These are phyloP conservation scores for Globisporangium radiosum DNA, from an alignment of 352 stramenopile species.

Conservation along the genomic window DNA sequence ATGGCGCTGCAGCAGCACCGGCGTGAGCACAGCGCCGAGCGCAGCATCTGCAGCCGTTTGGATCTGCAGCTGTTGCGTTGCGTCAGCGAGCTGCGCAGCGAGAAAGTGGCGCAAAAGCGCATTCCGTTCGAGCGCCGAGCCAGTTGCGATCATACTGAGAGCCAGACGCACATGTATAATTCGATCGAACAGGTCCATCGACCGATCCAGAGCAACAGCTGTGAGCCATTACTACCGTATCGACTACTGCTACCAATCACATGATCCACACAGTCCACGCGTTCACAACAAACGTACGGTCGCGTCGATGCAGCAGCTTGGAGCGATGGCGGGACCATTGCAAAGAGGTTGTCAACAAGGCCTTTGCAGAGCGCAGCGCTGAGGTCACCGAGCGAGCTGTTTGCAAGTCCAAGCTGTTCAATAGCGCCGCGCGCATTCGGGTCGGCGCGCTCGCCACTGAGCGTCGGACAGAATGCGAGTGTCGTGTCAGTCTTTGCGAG, in stretches of 20 bases:
- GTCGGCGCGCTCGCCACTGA: slow-evolving; percentile 57
- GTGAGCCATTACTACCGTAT: not conserved
- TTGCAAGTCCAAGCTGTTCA: slow-evolving; percentile 42
- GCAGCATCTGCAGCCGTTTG: slow-evolving; percentile 50
- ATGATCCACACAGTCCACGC: not conserved
- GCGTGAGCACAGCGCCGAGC: slow-evolving; percentile 41
- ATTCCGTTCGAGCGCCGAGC: slow-evolving; percentile 65
- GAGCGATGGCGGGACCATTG: slow-evolving; percentile 51
- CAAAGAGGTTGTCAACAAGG: slow-evolving; percentile 65
- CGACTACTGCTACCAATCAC: not conserved
- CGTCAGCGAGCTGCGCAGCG: slow-evolving; percentile 23
- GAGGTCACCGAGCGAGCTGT: slow-evolving; percentile 70
- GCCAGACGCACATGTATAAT: not conserved
- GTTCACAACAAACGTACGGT: slow-evolving; percentile 25
- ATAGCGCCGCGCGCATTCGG: slow-evolving; percentile 35
- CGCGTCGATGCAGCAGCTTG: slow-evolving; percentile 21
- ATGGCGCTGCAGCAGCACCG: slow-evolving; percentile 16
- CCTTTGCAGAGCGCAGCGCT: slow-evolving; percentile 56
- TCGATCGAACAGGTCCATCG: not conserved
- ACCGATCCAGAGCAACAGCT: not conserved
- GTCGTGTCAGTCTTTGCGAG: slow-evolving; percentile 39
- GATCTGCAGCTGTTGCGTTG: slow-evolving; percentile 23
- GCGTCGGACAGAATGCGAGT: slow-evolving; percentile 52
- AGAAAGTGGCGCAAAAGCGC: slow-evolving; percentile 53
- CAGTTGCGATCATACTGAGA: slow-evolving; percentile 60